These are phyloP conservation scores for Papiliotrema laurentii DNA, from an alignment of 1,284 basidiomycete genomes.

Conservation along the genomic window DNA sequence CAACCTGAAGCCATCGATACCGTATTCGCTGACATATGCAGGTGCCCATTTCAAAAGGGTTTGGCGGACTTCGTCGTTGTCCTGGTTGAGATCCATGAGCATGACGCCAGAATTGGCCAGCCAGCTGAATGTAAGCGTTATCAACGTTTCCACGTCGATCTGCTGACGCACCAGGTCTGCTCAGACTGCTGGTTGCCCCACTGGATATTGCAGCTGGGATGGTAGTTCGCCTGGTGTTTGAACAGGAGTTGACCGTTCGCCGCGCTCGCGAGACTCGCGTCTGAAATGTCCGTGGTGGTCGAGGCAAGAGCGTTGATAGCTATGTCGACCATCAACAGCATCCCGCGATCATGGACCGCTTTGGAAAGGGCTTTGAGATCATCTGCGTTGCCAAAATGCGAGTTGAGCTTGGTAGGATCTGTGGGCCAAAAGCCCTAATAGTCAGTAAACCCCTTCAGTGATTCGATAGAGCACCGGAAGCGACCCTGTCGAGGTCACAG, in stretches of 20 bases:
- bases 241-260: slow-evolving; percentile 27
- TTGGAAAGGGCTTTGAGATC: slow-evolving; percentile 63
- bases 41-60: slow-evolving; percentile 60
- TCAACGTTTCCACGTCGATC: neutral
- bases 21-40: slow-evolving; percentile 59
- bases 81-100: slow-evolving; percentile 64
- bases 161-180: slow-evolving; percentile 14
- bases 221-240: slow-evolving; percentile 26
- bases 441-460: neutral
- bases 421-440: slow-evolving; percentile 46
- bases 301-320: slow-evolving; percentile 68
- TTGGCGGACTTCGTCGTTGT: slow-evolving; percentile 56
- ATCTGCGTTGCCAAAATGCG: slow-evolving; percentile 60
- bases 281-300: slow-evolving; percentile 16
- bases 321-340: slow-evolving; percentile 72
- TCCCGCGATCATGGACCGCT: slow-evolving; percentile 61
- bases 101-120: slow-evolving; percentile 61
- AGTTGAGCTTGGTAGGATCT: slow-evolving; percentile 61
- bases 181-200: slow-evolving; percentile 25
- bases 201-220: slow-evolving; percentile 21
- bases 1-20: slow-evolving; percentile 59
- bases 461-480: neutral
- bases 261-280: slow-evolving; percentile 14
- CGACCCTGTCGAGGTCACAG: no score
- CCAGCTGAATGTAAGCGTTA: slow-evolving; percentile 50